Conservation (phyloP, 2,329 filamentous ascomycete species). For the Fusarium acutatum region DNA sequence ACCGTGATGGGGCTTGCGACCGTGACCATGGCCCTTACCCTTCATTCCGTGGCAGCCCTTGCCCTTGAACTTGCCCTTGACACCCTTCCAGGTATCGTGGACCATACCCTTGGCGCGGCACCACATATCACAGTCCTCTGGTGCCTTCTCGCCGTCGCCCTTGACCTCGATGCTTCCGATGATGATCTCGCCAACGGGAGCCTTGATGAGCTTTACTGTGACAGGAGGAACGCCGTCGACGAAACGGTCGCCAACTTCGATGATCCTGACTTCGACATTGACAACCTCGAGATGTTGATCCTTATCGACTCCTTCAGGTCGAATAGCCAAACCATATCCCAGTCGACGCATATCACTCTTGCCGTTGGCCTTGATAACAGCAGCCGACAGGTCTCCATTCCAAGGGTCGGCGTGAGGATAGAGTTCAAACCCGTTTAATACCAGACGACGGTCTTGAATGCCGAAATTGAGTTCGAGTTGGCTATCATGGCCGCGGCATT, state of each 20-base stretch:
- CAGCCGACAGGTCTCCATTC: slow-evolving; percentile 54
- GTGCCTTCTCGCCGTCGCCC: slow-evolving; percentile 29
- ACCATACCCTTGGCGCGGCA: slow-evolving; percentile 55
- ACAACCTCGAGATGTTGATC: slow-evolving; percentile 62
- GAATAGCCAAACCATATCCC: slow-evolving; percentile 59
- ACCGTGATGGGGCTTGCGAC: slow-evolving; percentile 15
- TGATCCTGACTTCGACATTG: slow-evolving; percentile 64
- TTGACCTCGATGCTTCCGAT: slow-evolving; percentile 59
- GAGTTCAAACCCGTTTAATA: slow-evolving; percentile 68
- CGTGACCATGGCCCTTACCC: slow-evolving; percentile 6
- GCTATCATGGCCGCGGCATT: slow-evolving; percentile 58
- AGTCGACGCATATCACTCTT: slow-evolving; percentile 51
- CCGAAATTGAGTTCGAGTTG: slow-evolving; percentile 64
- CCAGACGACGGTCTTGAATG: slow-evolving; percentile 58
- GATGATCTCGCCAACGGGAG: slow-evolving; percentile 61
- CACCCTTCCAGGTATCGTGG: slow-evolving; percentile 39
- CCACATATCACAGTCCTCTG: slow-evolving; percentile 57
- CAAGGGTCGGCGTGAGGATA: slow-evolving; percentile 63
- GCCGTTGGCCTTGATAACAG: slow-evolving; percentile 53
- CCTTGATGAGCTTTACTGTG: slow-evolving; percentile 69
- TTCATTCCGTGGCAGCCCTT: slow-evolving; percentile 41
- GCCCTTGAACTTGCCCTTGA: slow-evolving; percentile 40
- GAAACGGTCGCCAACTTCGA: slow-evolving; percentile 66
- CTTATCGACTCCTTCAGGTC: slow-evolving; percentile 56
- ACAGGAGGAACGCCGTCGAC: slow-evolving; percentile 64